These are phyloP conservation scores for Podila horticola DNA, from an alignment of 192 early-diverging fungal species.

Conservation along the genomic window DNA sequence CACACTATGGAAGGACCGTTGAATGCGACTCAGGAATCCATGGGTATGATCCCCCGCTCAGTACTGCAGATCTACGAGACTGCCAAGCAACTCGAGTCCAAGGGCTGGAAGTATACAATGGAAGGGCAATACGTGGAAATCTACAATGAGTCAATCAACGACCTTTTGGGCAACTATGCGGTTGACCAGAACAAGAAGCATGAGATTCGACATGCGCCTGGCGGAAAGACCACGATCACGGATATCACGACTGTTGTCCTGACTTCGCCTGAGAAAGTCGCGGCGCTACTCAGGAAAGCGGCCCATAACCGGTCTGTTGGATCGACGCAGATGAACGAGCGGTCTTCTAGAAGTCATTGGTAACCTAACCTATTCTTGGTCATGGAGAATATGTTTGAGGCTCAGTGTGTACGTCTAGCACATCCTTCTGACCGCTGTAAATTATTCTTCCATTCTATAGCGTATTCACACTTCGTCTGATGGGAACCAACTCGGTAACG, in stretches of 20 bases:
- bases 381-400: background rate
- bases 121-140: constrained; percentile 95
- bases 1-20: constrained; percentile 82
- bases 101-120: constrained; percentile 91
- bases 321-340: constrained; percentile 92
- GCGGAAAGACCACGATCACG: constrained; percentile 83
- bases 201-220: constrained; percentile 85
- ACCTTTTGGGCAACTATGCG: constrained; percentile 68
- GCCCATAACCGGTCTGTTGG: constrained; percentile 89
- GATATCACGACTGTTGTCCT: constrained; percentile 77
- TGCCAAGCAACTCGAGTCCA: constrained; percentile 72
- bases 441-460: constrained; percentile 43
- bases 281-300: constrained; percentile 77
- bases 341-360: constrained; percentile 92
- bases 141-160: constrained; percentile 94
- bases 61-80: constrained; percentile 89
- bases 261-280: constrained; percentile 78
- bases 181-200: constrained; percentile 70
- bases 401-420: background rate
- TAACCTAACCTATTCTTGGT: constrained; percentile 12
- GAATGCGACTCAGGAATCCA: constrained; percentile 42
- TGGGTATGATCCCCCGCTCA: constrained; percentile 96
- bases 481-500: constrained; percentile 78
- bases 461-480: constrained; percentile 88
- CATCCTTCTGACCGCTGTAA: background rate